Evolutionary conservation across 1,284 basidiomycete genomes (phyloP), one percentile per base, ranked within the genome.

Genomic region (Sporisorium reilianum): DNA sequence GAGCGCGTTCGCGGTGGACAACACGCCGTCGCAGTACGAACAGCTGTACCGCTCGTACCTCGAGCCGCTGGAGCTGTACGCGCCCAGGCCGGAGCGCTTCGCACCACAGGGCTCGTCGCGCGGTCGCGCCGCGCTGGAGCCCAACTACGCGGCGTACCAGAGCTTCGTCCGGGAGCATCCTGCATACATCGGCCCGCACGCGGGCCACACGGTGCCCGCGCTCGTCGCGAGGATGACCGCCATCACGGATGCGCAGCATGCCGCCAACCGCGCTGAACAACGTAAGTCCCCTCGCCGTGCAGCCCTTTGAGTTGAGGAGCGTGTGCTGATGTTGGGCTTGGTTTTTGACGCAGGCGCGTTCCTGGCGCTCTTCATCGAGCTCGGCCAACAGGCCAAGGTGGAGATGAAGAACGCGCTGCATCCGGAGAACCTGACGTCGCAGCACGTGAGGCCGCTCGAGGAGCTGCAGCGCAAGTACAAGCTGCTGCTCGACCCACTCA

Each of bases 361-460:
- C 34, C 34, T 34, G 34, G 34, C 34, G 34, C 34, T 34, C 10
- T 34, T 30, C 45, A 16, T 18, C 45, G 8, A 26, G 25, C 18
- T 45, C 44, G 44, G 44, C 44, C 4, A 38, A 18, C 18, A 25
- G 0, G 23, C 34, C 12, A 26, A 12, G 4, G 9, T 16, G 9
- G 36, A 69, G 0, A 4, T 69, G 10, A 34, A 46, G 22, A 30
- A 8, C 12, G 23, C 66, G 0, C 42, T 69, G 4, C 66, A 69
- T 53, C 66, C 66, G 4, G 30, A 55, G 20, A 69, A 69, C n/a
- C 20, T 64, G 2, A 14, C 28, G 0, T 56, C 60, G 2, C 66
- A 64, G 38, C 60, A 58, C 23, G 1, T 0, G 0, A 25, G 18
- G 1, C 36, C 66, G 0, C 2, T 69, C 0, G 0, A 5, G 0